These are phyloP conservation scores for Xylaria arbuscula DNA, from an alignment of 2,329 filamentous ascomycete species.

Conservation along the genomic window DNA sequence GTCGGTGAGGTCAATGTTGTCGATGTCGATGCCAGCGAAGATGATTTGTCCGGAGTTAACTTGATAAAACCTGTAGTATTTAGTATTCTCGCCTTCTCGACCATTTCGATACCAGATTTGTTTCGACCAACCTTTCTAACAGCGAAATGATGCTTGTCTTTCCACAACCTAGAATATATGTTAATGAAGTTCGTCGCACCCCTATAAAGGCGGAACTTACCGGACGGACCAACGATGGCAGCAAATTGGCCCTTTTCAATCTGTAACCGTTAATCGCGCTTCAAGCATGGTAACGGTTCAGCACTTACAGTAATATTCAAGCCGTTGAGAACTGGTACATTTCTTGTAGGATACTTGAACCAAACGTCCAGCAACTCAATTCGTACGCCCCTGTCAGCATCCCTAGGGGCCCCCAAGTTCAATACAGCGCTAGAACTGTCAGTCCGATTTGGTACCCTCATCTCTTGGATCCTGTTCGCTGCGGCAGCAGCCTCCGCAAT, in stretches of 20 bases:
- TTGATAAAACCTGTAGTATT: constrained; percentile 70
- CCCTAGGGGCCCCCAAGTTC: constrained; percentile 52
- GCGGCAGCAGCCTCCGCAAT: constrained; percentile 68
- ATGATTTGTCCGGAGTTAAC: constrained; percentile 71
- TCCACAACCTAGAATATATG: constrained; percentile 59
- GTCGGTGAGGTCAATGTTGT: constrained; percentile 65
- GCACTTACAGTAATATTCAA: constrained; percentile 64
- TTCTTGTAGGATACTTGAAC: constrained; percentile 70
- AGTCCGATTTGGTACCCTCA: constrained; percentile 58
- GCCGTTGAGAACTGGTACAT: constrained; percentile 66
- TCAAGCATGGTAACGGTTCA: not conserved
- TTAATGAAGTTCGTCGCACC: constrained; percentile 31
- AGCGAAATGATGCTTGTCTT: constrained; percentile 78
- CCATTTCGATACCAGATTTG: not conserved
- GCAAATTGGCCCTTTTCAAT: constrained; percentile 76
- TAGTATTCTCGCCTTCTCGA: not conserved
- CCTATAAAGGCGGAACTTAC: constrained; percentile 46
- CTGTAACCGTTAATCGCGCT: constrained; percentile 24
- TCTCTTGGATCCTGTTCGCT: constrained; percentile 66
- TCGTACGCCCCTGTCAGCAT: constrained; percentile 61
- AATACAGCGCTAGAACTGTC: constrained; percentile 41
- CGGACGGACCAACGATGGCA: constrained; percentile 75
- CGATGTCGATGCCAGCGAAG: constrained; percentile 70
- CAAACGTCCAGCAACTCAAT: constrained; percentile 67
- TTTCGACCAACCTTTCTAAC: constrained; percentile 60